Evolutionary conservation across 768 basidiomycete species (phyloP).

Genomic region (Pisolithus albus): DNA sequence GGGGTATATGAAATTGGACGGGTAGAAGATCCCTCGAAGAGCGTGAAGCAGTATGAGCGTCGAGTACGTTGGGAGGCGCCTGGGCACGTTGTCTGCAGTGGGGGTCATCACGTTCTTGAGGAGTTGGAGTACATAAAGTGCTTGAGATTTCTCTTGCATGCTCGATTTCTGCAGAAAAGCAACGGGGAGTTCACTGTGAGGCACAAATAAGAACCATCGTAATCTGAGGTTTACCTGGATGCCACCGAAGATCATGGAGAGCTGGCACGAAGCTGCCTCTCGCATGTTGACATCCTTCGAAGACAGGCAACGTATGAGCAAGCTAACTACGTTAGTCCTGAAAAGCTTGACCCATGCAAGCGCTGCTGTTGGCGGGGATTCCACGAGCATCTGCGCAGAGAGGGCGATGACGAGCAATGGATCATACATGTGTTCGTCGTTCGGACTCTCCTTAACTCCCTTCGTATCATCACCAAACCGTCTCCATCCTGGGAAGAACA

Average conservation of each 20-base stretch:
- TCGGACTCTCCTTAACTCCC: constrained; percentile 12
- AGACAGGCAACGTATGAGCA: constrained; percentile 69
- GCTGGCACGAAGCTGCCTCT: constrained; percentile 50
- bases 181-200: not conserved
- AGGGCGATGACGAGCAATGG: constrained; percentile 69
- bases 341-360: constrained; percentile 87
- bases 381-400: constrained; percentile 57
- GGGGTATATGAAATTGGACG: constrained; percentile 84
- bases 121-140: constrained; percentile 60
- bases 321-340: constrained; percentile 67
- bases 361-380: constrained; percentile 49
- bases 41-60: constrained; percentile 82
- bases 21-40: constrained; percentile 76
- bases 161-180: constrained; percentile 41
- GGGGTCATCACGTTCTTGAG: constrained; percentile 54
- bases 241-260: constrained; percentile 52
- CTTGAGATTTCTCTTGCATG: constrained; percentile 73
- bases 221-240: constrained; percentile 48
- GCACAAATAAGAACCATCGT: not conserved
- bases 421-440: constrained; percentile 58
- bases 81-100: constrained; percentile 30
- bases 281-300: constrained; percentile 57
- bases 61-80: constrained; percentile 67
- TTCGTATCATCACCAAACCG: constrained; percentile 34
- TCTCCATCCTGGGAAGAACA: constrained; percentile 65